These are phyloP conservation scores for Scedosporium minutisporum DNA, from an alignment of 2,329 filamentous ascomycete species.

Conservation along the genomic window DNA sequence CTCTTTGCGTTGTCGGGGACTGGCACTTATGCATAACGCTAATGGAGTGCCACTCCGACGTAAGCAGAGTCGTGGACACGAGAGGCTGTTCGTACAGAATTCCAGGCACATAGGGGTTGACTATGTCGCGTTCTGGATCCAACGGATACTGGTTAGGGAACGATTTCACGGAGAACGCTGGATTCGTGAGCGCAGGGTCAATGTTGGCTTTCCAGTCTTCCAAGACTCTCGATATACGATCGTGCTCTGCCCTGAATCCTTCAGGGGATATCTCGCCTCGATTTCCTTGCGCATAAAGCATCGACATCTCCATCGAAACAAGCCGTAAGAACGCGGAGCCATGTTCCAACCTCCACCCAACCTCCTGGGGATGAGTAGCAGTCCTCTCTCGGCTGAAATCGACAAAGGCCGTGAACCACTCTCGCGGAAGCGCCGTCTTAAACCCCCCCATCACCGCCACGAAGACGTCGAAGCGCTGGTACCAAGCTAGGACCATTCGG, in stretches of 20 bases:
- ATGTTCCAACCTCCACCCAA: constrained; percentile 58
- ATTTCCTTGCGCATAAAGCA: constrained; percentile 61
- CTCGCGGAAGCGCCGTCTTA: constrained; percentile 59
- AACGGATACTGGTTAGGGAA: constrained; percentile 45
- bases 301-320: constrained; percentile 70
- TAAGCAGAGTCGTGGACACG: constrained; percentile 65
- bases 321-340: constrained; percentile 58
- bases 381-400: constrained; percentile 53
- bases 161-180: constrained; percentile 51
- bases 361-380: constrained; percentile 47
- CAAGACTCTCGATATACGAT: constrained; percentile 37
- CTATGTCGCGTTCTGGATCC: constrained; percentile 51
- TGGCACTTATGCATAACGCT: constrained; percentile 75
- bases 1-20: constrained; percentile 46
- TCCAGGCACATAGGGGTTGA: constrained; percentile 62
- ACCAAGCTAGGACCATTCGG: constrained; percentile 77
- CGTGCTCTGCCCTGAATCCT: constrained; percentile 55
- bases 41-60: constrained; percentile 69
- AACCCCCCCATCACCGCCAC: constrained; percentile 75
- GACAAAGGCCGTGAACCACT: constrained; percentile 65
- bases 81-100: constrained; percentile 61
- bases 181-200: constrained; percentile 51
- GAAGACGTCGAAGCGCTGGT: constrained; percentile 77
- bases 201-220: constrained; percentile 44
- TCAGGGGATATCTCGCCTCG: constrained; percentile 54